These are phyloP conservation scores for Aspergillus sparsus DNA, from an alignment of 495 filamentous ascomycete genomes.

Conservation along the genomic window DNA sequence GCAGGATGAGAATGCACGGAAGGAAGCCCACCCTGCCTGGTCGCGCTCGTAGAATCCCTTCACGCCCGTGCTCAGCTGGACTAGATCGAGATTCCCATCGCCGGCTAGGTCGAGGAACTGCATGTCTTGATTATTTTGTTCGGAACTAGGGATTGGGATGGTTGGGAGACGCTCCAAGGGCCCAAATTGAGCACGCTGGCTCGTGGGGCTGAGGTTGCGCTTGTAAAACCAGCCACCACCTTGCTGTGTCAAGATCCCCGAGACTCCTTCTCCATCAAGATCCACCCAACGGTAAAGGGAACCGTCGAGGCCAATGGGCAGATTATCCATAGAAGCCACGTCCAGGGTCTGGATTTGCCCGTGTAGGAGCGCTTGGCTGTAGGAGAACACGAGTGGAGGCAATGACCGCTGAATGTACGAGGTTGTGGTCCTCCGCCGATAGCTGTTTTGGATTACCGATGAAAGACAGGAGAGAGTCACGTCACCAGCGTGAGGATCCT, in stretches of 20 bases:
- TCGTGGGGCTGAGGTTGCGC: background rate
- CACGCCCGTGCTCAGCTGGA: background rate
- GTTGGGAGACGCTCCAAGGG: background rate
- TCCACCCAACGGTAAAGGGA: slow-evolving; percentile 8
- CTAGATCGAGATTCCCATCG: background rate
- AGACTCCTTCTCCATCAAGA: slow-evolving; percentile 10
- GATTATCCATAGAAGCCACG: background rate
- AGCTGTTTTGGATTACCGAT: too few species aligned
- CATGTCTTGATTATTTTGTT: background rate
- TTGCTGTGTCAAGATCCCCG: background rate
- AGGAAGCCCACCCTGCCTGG: background rate
- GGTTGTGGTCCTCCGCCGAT: background rate
- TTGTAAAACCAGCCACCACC: slow-evolving; percentile 7
- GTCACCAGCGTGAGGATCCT: background rate
- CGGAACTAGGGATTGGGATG: background rate
- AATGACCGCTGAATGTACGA: background rate
- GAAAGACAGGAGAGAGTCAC: background rate
- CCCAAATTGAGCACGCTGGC: background rate
- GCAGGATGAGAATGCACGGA: background rate
- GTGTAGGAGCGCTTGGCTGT: background rate
- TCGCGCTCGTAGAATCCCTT: slow-evolving; percentile 5
- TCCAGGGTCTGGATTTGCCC: background rate
- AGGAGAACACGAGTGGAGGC: background rate
- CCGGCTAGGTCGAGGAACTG: background rate
- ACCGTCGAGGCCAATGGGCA: background rate